phyloP scores from a whole-genome alignment of 768 basidiomycete genomes.

The Hygrocybe punicea region DNA sequence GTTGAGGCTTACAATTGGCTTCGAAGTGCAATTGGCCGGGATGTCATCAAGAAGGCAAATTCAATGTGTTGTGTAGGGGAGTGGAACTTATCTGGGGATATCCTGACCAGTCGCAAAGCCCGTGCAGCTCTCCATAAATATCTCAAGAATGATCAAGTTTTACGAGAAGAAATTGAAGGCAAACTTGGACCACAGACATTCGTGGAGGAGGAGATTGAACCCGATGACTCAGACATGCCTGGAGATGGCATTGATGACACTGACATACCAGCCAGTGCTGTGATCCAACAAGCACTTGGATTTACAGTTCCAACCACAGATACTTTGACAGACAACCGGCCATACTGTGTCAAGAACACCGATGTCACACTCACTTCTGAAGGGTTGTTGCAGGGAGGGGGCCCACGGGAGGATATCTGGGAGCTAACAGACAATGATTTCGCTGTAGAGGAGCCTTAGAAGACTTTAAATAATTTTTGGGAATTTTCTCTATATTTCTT shows the following conservation, averaged over 20 bases:
- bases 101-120: slow-evolving; percentile 15
- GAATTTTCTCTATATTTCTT: too few relatives aligned
- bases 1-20: slow-evolving; percentile 18
- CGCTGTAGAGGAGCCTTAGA: too few relatives aligned
- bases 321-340: background rate
- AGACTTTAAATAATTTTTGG: too few relatives aligned
- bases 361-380: background rate
- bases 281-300: background rate
- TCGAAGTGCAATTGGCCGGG: slow-evolving; percentile 8
- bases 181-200: background rate
- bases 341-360: background rate
- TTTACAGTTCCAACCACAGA: background rate
- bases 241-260: background rate
- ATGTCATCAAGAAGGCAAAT: slow-evolving; percentile 18
- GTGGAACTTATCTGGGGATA: slow-evolving; percentile 16
- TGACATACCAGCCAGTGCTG: background rate
- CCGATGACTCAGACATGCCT: background rate
- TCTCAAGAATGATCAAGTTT: slow-evolving; percentile 8
- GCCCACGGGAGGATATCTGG: too few relatives aligned
- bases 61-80: slow-evolving; percentile 12
- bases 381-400: too few relatives aligned
- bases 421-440: too few relatives aligned
- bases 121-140: slow-evolving; percentile 15
- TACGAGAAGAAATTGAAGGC: slow-evolving; percentile 16
- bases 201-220: too few relatives aligned